Evolutionary conservation across 164 flowering plant genomes (phyloP).

Genomic region (Vitis amurensis): DNA sequence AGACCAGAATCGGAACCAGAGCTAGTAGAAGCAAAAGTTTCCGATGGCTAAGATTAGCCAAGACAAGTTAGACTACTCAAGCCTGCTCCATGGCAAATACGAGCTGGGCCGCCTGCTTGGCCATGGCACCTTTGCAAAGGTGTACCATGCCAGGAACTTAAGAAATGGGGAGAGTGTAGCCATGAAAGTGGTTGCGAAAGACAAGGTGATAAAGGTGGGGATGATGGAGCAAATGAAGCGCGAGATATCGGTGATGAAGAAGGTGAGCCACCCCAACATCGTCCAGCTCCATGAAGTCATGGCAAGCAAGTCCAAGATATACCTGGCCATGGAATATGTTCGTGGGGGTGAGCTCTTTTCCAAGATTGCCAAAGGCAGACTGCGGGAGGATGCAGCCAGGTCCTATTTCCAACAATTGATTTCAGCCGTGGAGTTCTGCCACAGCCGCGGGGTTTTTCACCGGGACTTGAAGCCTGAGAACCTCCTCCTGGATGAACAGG

Average conservation of each 20-base stretch:
- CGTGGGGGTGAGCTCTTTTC: conserved; percentile 60
- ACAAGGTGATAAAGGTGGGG: conserved; percentile 51
- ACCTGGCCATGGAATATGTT: conserved; percentile 61
- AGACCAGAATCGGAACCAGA: neutral
- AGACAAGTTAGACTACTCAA: neutral
- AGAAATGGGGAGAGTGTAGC: conserved; percentile 46
- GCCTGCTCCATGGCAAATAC: conserved; percentile 32
- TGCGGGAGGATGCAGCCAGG: conserved; percentile 48
- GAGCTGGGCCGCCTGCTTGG: conserved; percentile 36
- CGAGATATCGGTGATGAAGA: conserved; percentile 61
- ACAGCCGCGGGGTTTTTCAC: conserved; percentile 59
- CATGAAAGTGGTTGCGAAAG: conserved; percentile 56
- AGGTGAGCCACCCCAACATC: conserved; percentile 56
- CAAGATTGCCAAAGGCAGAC: conserved; percentile 43
- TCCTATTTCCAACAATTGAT: conserved; percentile 55
- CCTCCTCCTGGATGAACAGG: conserved; percentile 46
- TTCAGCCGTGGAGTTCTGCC: conserved; percentile 59
- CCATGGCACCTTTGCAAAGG: conserved; percentile 52
- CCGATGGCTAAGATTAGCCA: neutral
- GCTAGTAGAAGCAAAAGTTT: neutral
- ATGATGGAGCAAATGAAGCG: conserved; percentile 66
- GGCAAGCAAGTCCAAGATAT: conserved; percentile 59
- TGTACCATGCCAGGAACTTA: conserved; percentile 48
- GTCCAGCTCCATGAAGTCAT: conserved; percentile 56
- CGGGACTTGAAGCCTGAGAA: conserved; percentile 60